Base-by-base conservation (phyloP, 352 stramenopile species). In the Globisporangium cystogenes region DNA sequence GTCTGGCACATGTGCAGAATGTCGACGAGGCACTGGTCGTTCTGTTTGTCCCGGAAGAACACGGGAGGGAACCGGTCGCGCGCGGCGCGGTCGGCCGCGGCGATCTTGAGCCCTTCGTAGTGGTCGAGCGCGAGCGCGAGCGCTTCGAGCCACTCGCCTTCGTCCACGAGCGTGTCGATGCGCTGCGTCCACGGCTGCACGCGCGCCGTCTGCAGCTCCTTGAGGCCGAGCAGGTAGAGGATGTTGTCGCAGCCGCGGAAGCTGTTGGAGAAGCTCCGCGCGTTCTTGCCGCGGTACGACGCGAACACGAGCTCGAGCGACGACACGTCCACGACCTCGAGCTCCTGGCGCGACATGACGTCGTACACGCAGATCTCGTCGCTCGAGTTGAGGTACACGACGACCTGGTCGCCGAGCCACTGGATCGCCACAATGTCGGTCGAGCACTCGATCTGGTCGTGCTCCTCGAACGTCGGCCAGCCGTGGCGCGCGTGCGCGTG, bases 331-430 rank as follows among this genome's bases (percentile, higher is more conserved):
- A 98, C 85, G 35, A 96, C 86, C 65, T 98, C 95, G 26, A 98
- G 64, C 57, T 98, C 83, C 21, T 97, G 96, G 45, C 96, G 96
- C 14, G 93, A 97, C 65, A 98, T 96, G 29, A 96, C 96, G 69
- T 99, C 95, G 61, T 98, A 94, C 20, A 99, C 85, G 35, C 86
- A 97, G 53, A 99, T 96, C 64, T 99, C 93, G 64, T 98, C 96
- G 41, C 95, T 87, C 18, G 95, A 73, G 43, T 93, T 98, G 35
- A 99, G 59, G 47, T 98, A 98, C 41, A 97, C 90, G 31, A 99
- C 74, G 26, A 97, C 94, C 60, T 97, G 81, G 48, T 98, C 93
- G n/a, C 89, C 92, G 24, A 99, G 74, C 95, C 95, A 99, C 65
- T 98, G 91, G 50, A 98, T 81, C 37, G 94, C 91, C 51, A 98